Conservation (phyloP, 2,329 filamentous ascomycete species). For the Hirsutella thompsonii region DNA sequence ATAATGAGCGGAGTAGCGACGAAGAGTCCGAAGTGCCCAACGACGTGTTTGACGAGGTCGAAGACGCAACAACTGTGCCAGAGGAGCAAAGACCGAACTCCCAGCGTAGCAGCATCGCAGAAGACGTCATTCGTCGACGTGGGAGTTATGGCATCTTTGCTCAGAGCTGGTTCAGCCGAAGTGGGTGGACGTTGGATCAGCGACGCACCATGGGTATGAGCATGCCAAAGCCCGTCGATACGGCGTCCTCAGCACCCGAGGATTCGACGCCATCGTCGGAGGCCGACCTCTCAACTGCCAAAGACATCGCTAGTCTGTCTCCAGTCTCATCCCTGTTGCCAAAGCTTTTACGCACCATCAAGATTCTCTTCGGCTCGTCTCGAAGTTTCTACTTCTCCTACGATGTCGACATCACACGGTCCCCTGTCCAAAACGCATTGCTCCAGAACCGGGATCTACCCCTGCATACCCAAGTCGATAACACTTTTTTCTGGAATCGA, state of each 20-base stretch:
- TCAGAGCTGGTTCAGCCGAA: conserved; percentile 79
- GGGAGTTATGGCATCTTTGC: conserved; percentile 85
- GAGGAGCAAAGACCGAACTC: conserved; percentile 19
- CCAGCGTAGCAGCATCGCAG: conserved; percentile 54
- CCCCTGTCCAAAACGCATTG: conserved; percentile 24
- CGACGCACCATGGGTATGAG: conserved; percentile 59
- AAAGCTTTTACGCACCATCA: conserved; percentile 72
- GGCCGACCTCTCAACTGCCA: conserved; percentile 24
- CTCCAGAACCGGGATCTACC: conserved; percentile 26
- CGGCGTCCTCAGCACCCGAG: conserved; percentile 8
- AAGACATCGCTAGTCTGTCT: conserved; percentile 15
- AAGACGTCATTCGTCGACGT: conserved; percentile 75
- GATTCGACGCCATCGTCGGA: conserved; percentile 8
- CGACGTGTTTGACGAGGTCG: conserved; percentile 28
- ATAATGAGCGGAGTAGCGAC: conserved; percentile 33
- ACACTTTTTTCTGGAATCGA: conserved; percentile 83
- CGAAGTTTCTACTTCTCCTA: conserved; percentile 92
- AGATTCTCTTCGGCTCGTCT: conserved; percentile 70
- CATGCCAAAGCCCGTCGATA: conserved; percentile 13
- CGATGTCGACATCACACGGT: conserved; percentile 79
- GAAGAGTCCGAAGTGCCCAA: conserved; percentile 26
- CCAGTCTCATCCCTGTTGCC: conserved; percentile 49
- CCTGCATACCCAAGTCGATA: conserved; percentile 60
- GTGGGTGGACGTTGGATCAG: conserved; percentile 65
- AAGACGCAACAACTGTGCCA: conserved; percentile 23